A percentile compares a stretch with the other conserved stretches of the same genome.
phyloP scores from a whole-genome alignment of 164 flowering plant genomes.

The Chimonanthus salicifolius region DNA sequence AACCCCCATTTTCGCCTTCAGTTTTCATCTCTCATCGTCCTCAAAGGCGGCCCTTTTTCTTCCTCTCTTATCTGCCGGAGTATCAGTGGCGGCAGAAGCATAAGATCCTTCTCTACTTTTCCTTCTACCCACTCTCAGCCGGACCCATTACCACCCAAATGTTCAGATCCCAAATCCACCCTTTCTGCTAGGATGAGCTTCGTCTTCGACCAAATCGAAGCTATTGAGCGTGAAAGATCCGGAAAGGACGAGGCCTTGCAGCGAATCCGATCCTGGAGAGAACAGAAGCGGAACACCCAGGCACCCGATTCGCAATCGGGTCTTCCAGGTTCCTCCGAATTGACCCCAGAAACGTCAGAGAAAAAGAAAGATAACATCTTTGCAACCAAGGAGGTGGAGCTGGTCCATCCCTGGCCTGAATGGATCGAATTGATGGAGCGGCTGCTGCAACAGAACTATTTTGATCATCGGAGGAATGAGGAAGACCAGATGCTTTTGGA shows the following conservation, averaged over 20 bases:
- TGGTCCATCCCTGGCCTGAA: conserved; percentile 97
- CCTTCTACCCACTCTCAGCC: conserved; percentile 6
- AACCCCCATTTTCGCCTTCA: conserved; percentile 10
- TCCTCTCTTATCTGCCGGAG: background rate
- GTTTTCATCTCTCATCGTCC: background rate
- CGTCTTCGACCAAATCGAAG: conserved; percentile 92
- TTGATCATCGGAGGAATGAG: conserved; percentile 67
- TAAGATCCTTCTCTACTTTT: conserved; percentile 28
- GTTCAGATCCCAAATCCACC: conserved; percentile 21
- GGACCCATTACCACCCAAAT: conserved; percentile 16
- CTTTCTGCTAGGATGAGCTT: conserved; percentile 91
- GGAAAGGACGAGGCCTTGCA: conserved; percentile 77
- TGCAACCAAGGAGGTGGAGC: conserved; percentile 45
- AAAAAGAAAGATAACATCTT: conserved; percentile 17
- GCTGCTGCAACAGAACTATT: conserved; percentile 83
- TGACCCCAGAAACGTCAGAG: conserved; percentile 5
- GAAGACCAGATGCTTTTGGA: conserved; percentile 54
- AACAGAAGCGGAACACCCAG: conserved; percentile 33
- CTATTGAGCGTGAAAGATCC: conserved; percentile 54
- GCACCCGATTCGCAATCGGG: conserved; percentile 8
- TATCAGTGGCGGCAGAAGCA: background rate
- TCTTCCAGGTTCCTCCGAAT: background rate
- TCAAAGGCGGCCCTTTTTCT: conserved; percentile 1
- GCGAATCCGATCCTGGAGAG: conserved; percentile 80
- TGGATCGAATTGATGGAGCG: conserved; percentile 94